Percentiles rank a stretch among this genome's conserved stretches.
Conservation (phyloP, 2,329 filamentous ascomycete genomes). For the Neofusicoccum umdonicola region DNA sequence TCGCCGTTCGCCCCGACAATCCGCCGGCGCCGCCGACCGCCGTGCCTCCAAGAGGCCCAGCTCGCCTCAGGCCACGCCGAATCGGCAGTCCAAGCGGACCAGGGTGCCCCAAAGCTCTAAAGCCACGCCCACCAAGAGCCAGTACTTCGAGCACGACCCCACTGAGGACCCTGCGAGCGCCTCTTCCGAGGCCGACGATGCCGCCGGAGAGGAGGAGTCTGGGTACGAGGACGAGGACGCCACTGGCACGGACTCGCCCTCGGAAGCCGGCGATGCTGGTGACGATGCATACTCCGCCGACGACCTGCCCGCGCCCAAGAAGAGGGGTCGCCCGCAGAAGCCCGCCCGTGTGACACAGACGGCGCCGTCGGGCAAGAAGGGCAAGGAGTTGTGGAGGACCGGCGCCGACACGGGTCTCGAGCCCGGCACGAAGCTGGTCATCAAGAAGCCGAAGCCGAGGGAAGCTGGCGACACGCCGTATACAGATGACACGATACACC, state of each 20-base stretch:
- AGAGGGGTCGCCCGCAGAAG: conserved; percentile 19
- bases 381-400: conserved; percentile 55
- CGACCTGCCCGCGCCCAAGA: conserved; percentile 30
- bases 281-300: conserved; percentile 28
- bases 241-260: conserved; percentile 28
- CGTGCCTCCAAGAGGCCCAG: conserved; percentile 36
- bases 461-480: conserved; percentile 59
- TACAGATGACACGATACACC: conserved; percentile 57
- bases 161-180: conserved; percentile 22
- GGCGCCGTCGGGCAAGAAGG: conserved; percentile 24
- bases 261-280: conserved; percentile 35
- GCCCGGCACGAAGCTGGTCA: conserved; percentile 60
- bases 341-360: conserved; percentile 19
- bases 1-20: conserved; percentile 26
- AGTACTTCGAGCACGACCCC: conserved; percentile 34
- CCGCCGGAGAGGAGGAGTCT: conserved; percentile 33
- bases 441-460: conserved; percentile 62
- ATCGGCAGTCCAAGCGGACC: conserved; percentile 35
- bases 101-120: conserved; percentile 20
- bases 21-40: conserved; percentile 20
- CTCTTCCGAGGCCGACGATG: conserved; percentile 33
- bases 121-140: conserved; percentile 29
- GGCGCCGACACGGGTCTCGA: conserved; percentile 56
- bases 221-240: conserved; percentile 43
- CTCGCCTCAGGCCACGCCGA: conserved; percentile 27